These are phyloP conservation scores for Chamaecyparis obtusa DNA, from an alignment of 75 land plant genomes.

Conservation along the genomic window DNA sequence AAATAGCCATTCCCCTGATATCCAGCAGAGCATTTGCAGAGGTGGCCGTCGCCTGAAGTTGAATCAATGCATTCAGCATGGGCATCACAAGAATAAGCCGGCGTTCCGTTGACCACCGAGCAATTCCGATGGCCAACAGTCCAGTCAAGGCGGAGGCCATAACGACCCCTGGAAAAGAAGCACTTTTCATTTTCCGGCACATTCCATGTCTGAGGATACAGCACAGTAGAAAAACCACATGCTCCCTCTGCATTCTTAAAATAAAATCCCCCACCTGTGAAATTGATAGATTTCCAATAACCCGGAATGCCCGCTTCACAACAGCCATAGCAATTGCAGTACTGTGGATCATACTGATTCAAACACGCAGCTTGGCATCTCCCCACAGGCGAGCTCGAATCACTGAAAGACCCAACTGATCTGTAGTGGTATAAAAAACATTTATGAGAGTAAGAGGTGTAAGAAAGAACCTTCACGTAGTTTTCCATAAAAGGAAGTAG, in stretches of 20 bases:
- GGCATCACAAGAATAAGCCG: neutral
- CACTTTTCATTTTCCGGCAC: neutral
- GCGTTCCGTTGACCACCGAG: neutral
- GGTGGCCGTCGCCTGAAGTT: neutral
- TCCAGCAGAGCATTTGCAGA: neutral
- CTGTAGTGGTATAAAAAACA: no score
- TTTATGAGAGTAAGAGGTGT: no score
- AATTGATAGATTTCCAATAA: neutral
- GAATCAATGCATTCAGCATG: neutral
- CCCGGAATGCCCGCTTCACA: neutral
- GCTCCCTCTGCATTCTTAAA: neutral
- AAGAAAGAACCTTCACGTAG: no score
- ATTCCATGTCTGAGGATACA: neutral
- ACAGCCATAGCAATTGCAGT: neutral
- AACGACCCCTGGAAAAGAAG: neutral
- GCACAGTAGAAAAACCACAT: neutral
- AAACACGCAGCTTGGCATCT: neutral
- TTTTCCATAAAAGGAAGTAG: no score
- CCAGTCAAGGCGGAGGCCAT: neutral
- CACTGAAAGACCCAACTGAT: neutral
- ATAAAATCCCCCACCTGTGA: neutral
- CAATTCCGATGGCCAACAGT: neutral
- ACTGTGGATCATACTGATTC: neutral
- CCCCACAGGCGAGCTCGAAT: neutral
- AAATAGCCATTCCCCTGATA: neutral